phyloP scores from a whole-genome alignment of 2,329 filamentous ascomycete genomes.

The Claviceps monticola region DNA sequence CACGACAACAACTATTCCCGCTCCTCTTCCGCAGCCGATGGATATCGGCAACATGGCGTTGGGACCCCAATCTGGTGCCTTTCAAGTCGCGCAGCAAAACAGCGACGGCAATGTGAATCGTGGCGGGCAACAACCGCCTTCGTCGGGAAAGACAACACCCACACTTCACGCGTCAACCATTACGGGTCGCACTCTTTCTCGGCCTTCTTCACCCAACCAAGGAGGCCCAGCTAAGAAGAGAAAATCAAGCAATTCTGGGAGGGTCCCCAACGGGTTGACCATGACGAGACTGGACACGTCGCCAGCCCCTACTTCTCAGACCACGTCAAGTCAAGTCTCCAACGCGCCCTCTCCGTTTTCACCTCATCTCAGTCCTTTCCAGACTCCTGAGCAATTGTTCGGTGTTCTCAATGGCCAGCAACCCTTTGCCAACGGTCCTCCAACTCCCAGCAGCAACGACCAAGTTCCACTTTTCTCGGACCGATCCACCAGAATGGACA shows the following conservation, averaged over 20 bases:
- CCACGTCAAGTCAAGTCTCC: slow-evolving; percentile 23
- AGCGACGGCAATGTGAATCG: slow-evolving; percentile 48
- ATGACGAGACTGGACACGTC: slow-evolving; percentile 70
- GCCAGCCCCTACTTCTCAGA: slow-evolving; percentile 24
- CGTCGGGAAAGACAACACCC: slow-evolving; percentile 20
- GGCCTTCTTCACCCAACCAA: slow-evolving; percentile 59
- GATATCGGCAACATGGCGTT: slow-evolving; percentile 19
- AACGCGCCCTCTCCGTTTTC: slow-evolving; percentile 39
- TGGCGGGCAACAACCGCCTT: slow-evolving; percentile 20
- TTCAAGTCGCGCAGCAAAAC: slow-evolving; percentile 39
- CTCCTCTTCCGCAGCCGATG: slow-evolving; percentile 7
- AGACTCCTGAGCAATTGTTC: slow-evolving; percentile 32
- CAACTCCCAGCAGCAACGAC: slow-evolving; percentile 54
- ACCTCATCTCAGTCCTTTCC: slow-evolving; percentile 30
- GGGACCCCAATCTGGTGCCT: slow-evolving; percentile 24
- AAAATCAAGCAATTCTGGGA: slow-evolving; percentile 59
- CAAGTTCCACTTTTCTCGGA: slow-evolving; percentile 41
- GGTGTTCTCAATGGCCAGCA: slow-evolving; percentile 25
- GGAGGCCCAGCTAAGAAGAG: slow-evolving; percentile 65
- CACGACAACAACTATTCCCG: slow-evolving; percentile 11
- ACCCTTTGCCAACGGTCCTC: slow-evolving; percentile 41
- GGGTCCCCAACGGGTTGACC: slow-evolving; percentile 57
- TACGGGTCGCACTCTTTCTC: slow-evolving; percentile 38
- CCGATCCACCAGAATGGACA: slow-evolving; percentile 52
- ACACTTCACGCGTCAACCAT: slow-evolving; percentile 10